These are phyloP conservation scores for Haematococcus lacustris DNA, from an alignment of 139 green algal species.

Conservation along the genomic window DNA sequence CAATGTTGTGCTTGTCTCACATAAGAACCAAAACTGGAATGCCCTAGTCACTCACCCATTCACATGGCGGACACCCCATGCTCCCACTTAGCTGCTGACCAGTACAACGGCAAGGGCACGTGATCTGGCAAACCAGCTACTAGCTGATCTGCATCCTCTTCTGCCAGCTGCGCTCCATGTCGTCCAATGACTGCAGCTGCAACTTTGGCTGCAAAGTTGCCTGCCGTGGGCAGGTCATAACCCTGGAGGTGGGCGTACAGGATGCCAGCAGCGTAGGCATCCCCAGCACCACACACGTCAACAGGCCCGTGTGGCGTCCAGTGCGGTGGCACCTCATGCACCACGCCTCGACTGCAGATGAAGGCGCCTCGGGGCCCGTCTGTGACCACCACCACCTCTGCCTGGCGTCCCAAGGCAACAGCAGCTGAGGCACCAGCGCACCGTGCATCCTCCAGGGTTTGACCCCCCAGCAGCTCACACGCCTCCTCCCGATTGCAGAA, in stretches of 20 bases:
- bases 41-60: no score
- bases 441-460: background rate
- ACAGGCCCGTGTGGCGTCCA: constrained; percentile 60
- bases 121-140: constrained; percentile 19
- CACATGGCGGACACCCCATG: no score
- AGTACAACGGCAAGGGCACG: no score
- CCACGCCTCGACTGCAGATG: background rate
- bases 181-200: constrained; percentile 65
- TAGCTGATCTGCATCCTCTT: constrained; percentile 54
- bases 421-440: constrained; percentile 4
- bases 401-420: constrained; percentile 43
- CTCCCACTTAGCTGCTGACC: no score
- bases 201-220: constrained; percentile 41
- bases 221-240: constrained; percentile 48
- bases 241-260: constrained; percentile 26
- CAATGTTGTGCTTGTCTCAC: no score
- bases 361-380: constrained; percentile 46
- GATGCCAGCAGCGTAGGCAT: constrained; percentile 23
- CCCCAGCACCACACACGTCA: constrained; percentile 75
- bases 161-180: constrained; percentile 48
- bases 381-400: constrained; percentile 70
- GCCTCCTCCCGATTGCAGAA: constrained; percentile 55
- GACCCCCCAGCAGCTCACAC: constrained; percentile 17
- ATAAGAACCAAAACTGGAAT: no score
- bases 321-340: constrained; percentile 49